A percentile compares a stretch with the other conserved stretches of the same genome.
Evolutionary conservation across 2,329 filamentous ascomycete species (phyloP).

Genomic region (Dothideomycetidae sp.): DNA sequence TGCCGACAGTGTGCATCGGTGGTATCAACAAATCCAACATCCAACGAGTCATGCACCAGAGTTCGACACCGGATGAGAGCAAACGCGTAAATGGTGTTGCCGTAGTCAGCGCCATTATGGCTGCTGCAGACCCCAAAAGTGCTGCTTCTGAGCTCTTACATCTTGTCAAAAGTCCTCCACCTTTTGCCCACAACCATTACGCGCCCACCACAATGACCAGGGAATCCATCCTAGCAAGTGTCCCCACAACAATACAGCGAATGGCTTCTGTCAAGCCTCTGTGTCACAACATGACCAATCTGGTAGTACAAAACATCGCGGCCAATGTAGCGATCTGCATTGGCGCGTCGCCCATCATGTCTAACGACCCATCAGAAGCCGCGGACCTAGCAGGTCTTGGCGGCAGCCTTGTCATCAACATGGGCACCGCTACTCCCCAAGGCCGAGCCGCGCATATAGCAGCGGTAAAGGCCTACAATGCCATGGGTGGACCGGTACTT

Average conservation of each 20-base stretch:
- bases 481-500: conserved; percentile 57
- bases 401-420: conserved; percentile 77
- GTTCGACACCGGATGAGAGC: conserved; percentile 28
- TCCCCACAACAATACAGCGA: conserved; percentile 34
- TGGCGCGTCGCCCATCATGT: conserved; percentile 88
- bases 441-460: conserved; percentile 56
- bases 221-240: conserved; percentile 16
- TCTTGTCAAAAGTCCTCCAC: conserved; percentile 36
- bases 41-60: conserved; percentile 60
- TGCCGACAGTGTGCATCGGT: conserved; percentile 69
- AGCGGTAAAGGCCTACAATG: conserved; percentile 71
- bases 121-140: conserved; percentile 49
- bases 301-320: conserved; percentile 88
- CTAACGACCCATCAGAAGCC: conserved; percentile 72
- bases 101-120: conserved; percentile 78
- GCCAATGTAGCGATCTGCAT: conserved; percentile 78
- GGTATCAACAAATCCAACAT: conserved; percentile 69
- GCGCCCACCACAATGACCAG: conserved; percentile 19
- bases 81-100: conserved; percentile 68
- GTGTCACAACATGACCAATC: conserved; percentile 94
- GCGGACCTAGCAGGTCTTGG: conserved; percentile 62
- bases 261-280: conserved; percentile 55
- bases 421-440: conserved; percentile 77
- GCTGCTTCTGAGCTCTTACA: conserved; percentile 46
- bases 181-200: conserved; percentile 19